These are phyloP conservation scores for Fusarium torreyae DNA, from an alignment of 2,329 filamentous ascomycete species.

Conservation along the genomic window DNA sequence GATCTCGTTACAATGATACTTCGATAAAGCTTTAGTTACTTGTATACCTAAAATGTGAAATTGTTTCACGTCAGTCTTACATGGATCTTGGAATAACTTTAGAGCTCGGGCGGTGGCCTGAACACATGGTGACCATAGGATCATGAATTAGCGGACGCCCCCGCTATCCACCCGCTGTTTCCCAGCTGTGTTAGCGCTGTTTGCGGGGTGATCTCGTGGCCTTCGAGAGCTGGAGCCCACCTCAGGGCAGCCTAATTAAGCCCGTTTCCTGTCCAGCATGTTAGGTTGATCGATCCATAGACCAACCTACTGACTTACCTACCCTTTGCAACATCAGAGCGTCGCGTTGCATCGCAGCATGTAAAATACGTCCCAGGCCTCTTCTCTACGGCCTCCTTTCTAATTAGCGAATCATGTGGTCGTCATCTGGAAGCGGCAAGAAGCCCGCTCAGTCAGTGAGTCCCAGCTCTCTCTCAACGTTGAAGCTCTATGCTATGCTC, in stretches of 20 bases:
- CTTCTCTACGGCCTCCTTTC: constrained; percentile 46
- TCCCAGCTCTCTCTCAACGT: constrained; percentile 39
- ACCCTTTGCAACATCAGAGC: constrained; percentile 45
- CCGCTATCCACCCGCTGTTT: constrained; percentile 33
- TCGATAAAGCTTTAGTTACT: no score
- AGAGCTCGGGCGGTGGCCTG: no score
- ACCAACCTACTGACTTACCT: constrained; percentile 38
- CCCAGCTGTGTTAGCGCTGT: constrained; percentile 36
- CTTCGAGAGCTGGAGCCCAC: constrained; percentile 16
- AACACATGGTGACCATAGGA: not conserved
- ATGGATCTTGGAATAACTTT: no score
- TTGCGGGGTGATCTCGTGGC: constrained; percentile 43
- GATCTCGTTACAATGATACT: no score
- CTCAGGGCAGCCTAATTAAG: constrained; percentile 31
- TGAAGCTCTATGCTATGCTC: constrained; percentile 38
- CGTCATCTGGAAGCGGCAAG: constrained; percentile 76
- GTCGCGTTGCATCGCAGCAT: constrained; percentile 51
- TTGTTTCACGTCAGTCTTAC: no score
- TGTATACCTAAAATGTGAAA: no score
- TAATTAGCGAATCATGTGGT: constrained; percentile 69
- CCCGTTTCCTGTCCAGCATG: constrained; percentile 22
- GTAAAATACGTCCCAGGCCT: constrained; percentile 47
- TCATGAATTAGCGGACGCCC: constrained; percentile 20
- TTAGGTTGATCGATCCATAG: constrained; percentile 30
- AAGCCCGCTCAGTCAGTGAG: constrained; percentile 81